phyloP scores from a whole-genome alignment of 192 early-diverging fungal genomes.

The Radiomyces spectabilis region DNA sequence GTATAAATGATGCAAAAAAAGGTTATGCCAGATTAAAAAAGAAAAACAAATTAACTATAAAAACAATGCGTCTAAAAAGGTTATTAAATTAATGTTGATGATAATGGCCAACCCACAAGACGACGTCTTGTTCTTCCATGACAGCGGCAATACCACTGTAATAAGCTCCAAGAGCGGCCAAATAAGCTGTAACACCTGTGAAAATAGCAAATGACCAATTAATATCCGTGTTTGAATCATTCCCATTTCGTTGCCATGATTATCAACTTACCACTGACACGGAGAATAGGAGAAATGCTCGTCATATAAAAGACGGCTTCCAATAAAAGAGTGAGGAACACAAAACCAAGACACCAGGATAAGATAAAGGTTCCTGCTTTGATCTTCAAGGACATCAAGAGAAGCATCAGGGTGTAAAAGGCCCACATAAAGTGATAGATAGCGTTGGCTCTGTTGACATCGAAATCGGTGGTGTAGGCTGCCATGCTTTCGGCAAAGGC shows the following conservation, averaged over 20 bases:
- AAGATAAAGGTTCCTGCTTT: background rate
- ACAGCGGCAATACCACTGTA: conserved; percentile 12
- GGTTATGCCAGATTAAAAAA: background rate
- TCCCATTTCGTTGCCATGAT: too few species aligned
- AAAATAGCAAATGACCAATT: background rate
- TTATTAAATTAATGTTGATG: background rate
- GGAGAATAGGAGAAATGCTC: background rate
- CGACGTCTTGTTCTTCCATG: conserved; percentile 2
- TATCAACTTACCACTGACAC: background rate
- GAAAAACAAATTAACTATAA: background rate
- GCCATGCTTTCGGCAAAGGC: background rate
- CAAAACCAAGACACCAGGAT: conserved; percentile 2
- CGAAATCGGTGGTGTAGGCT: background rate
- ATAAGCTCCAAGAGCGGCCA: conserved; percentile 11
- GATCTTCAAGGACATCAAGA: background rate
- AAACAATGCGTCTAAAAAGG: background rate
- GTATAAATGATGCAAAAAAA: background rate
- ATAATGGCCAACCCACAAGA: conserved; percentile 2
- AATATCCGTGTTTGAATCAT: background rate
- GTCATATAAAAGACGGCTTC: background rate
- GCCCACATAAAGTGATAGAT: conserved; percentile 5
- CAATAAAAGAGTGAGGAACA: conserved; percentile 1
- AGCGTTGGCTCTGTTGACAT: background rate
- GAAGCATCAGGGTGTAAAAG: conserved; percentile 4
- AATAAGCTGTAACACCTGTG: conserved; percentile 4